Conservation (phyloP, 2,329 filamentous ascomycete species). For the Chalara sp. region DNA sequence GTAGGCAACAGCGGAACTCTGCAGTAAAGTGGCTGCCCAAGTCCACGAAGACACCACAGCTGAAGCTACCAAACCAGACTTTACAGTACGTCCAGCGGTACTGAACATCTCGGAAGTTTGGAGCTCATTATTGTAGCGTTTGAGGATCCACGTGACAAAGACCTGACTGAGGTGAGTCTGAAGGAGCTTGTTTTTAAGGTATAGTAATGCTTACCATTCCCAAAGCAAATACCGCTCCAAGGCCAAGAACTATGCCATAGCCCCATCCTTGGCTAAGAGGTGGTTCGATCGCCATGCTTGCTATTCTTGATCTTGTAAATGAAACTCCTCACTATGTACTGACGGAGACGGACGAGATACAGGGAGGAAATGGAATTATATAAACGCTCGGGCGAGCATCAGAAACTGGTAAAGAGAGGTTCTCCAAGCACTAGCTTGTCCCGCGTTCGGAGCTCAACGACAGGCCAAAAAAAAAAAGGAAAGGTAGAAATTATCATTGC, state of each 20-base stretch:
- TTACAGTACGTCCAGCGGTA: slow-evolving; percentile 81
- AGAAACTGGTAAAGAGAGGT: too few relatives aligned
- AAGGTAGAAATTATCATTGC: too few relatives aligned
- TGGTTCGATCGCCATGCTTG: slow-evolving; percentile 24
- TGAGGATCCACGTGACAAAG: slow-evolving; percentile 28
- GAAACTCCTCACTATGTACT: too few relatives aligned
- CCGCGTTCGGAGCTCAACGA: too few relatives aligned
- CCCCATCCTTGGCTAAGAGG: slow-evolving; percentile 40
- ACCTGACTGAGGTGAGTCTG: slow-evolving; percentile 16
- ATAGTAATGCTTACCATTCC: slow-evolving; percentile 44
- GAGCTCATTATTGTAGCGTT: slow-evolving; percentile 62
- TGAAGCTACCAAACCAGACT: slow-evolving; percentile 79
- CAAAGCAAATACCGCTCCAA: slow-evolving; percentile 56
- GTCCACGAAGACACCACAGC: slow-evolving; percentile 94
- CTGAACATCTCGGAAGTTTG: slow-evolving; percentile 93
- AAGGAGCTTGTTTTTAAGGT: background rate
- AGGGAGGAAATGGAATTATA: too few relatives aligned
- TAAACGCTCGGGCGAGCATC: too few relatives aligned
- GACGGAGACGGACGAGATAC: too few relatives aligned
- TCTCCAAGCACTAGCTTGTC: too few relatives aligned
- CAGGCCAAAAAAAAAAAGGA: too few relatives aligned
- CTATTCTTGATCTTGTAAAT: background rate
- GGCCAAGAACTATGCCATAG: slow-evolving; percentile 54
- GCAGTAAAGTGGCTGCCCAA: slow-evolving; percentile 79
- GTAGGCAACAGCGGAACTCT: slow-evolving; percentile 77